Evolutionary conservation across 441 rosid species (phyloP), one percentile per base, ranked within the genome.

Genomic region (Croton laevigatus): DNA sequence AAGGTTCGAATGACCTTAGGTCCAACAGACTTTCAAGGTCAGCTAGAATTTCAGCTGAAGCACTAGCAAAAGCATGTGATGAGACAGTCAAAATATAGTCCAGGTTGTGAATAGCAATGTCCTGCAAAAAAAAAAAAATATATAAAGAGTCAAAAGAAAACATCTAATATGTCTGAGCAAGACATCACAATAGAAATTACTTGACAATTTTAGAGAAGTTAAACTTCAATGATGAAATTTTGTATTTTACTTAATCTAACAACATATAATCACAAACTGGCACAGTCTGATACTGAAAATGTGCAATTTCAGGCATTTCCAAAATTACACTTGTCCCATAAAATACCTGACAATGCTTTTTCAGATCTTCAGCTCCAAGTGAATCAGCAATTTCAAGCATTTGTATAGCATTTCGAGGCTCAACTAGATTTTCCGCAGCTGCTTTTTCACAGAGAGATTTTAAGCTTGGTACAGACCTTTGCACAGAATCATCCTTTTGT

Each of bases 311-410:
- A 19, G 44, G 37, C 7, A 11, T 19, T 66, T 14, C 20, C 23
- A 12, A 60, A 55, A 16, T 40, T 54, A 68, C 3, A 55, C 55
- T 65, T n/a, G 32, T 32, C 45, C 32, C 20, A 49, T 64, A 49
- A 73, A 62, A 17, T 86, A 93, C 99, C 98, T 93, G 94, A 60
- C 99, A 95, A 71, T 93, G 89, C 83, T 91, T 93, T 82, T 81
- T 88, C 66, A 95, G 82, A 69, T 90, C 88, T 77, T 86, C 87
- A 1, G 99, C 99, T 74, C 77, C 97, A 75, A 95, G 97, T 57
- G 98, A 81, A 87, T 93, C 98, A 14, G 99, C 97, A 84, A 95
- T 87, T 78, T 95, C 99, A 75, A 95, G 97, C 78, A 95, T 79
- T 62, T 93, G 97, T 68, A 93, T 75, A 38, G 89, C 89, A 80